Conservation (phyloP, 2,329 filamentous ascomycete species). For the Neofusicoccum laricinum region DNA sequence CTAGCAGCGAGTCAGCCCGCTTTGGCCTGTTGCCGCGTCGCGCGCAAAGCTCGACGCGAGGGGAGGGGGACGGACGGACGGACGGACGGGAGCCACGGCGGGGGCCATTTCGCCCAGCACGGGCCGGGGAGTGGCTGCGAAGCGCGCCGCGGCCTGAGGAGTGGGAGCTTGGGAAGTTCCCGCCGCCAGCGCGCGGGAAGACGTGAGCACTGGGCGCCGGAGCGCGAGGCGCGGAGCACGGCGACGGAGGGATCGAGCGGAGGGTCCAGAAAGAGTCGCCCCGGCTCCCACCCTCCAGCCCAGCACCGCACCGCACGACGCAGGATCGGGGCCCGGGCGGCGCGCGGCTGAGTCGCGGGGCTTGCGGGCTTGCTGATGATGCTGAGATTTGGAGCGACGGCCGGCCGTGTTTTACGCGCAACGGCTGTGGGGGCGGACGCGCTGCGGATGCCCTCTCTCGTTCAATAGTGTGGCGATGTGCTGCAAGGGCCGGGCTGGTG, state of each 20-base stretch:
- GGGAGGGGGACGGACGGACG: neutral
- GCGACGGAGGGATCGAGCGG: neutral
- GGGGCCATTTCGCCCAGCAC: too few species aligned
- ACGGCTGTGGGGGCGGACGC: neutral
- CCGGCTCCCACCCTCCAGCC: too few species aligned
- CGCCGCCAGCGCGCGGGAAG: neutral
- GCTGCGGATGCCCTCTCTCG: neutral
- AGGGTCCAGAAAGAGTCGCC: neutral
- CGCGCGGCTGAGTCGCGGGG: neutral
- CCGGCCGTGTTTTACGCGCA: neutral
- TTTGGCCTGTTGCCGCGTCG: neutral
- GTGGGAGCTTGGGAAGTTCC: neutral
- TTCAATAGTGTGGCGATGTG: conserved; percentile 7
- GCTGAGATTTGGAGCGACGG: neutral
- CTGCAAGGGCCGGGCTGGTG: conserved; percentile 13
- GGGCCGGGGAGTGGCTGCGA: neutral
- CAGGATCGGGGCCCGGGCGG: neutral
- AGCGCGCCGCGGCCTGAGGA: too few species aligned
- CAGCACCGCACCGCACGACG: neutral
- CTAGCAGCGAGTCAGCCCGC: neutral
- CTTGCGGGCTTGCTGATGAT: neutral
- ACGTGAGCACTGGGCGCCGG: neutral
- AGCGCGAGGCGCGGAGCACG: too few species aligned
- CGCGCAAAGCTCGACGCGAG: conserved; percentile 5
- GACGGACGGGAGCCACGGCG: neutral